phyloP scores from a whole-genome alignment of 1,284 basidiomycete genomes.

The Austroboletus novae-zelandiae region DNA sequence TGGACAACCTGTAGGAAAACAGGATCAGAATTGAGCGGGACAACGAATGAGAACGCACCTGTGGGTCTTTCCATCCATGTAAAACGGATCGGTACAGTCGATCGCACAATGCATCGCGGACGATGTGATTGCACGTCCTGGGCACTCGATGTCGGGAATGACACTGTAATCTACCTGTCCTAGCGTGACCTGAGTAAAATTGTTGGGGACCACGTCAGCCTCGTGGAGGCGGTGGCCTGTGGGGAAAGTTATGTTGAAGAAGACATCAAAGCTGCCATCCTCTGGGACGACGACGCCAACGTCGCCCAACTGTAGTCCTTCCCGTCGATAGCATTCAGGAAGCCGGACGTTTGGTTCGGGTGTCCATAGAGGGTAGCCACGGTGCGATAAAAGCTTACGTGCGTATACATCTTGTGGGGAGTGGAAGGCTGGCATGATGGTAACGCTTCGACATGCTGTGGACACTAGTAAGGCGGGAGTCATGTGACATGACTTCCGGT shows the following conservation, averaged over 20 bases:
- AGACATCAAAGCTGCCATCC: no score
- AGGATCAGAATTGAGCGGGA: not conserved
- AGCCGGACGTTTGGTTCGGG: no score
- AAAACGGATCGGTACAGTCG: not conserved
- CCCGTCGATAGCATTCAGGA: conserved; percentile 5
- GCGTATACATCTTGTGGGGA: no score
- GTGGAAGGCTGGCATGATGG: no score
- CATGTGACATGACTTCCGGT: no score
- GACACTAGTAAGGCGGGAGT: no score
- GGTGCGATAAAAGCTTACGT: no score
- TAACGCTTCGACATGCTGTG: no score
- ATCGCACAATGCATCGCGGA: not conserved
- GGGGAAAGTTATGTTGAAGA: no score
- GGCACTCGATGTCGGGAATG: not conserved
- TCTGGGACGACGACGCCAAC: conserved; percentile 14
- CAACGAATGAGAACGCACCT: not conserved
- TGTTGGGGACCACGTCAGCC: conserved; percentile 8
- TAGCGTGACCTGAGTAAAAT: conserved; percentile 1
- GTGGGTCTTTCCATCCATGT: not conserved
- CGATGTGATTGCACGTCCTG: conserved; percentile 1
- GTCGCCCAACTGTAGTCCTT: conserved; percentile 25
- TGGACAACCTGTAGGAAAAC: not conserved
- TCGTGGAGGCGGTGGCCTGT: conserved; percentile 6
- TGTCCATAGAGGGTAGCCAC: no score
- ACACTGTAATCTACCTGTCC: not conserved